Evolutionary conservation across 2,329 filamentous ascomycete species (phyloP).

Genomic region (Furcasterigmium furcatum): DNA sequence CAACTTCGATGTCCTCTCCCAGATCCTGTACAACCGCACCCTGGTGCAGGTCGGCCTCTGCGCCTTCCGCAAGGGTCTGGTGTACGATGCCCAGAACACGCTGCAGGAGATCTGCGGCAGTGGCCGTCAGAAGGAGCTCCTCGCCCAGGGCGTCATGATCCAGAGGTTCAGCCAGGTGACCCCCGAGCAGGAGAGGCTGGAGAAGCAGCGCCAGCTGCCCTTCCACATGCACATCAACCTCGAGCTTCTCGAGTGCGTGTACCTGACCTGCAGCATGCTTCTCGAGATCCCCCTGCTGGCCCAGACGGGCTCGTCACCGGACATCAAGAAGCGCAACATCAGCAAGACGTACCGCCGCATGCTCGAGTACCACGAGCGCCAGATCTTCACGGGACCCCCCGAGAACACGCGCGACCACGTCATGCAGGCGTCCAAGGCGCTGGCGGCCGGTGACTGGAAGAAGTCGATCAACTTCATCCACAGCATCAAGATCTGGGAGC

Average conservation of each 20-base stretch:
- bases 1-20: slow-evolving; percentile 94
- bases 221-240: slow-evolving; percentile 99
- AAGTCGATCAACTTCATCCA: slow-evolving; percentile 91
- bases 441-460: slow-evolving; percentile 98
- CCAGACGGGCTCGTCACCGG: slow-evolving; percentile 92
- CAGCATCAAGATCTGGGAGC: slow-evolving; percentile 99
- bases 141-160: slow-evolving; percentile 97
- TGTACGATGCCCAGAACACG: slow-evolving; percentile 97
- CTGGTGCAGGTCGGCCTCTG: slow-evolving; percentile 97
- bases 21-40: slow-evolving; percentile 98
- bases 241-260: slow-evolving; percentile 95
- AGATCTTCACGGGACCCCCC: slow-evolving; percentile 97
- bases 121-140: slow-evolving; percentile 93
- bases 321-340: slow-evolving; percentile 95
- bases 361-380: slow-evolving; percentile 98
- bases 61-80: slow-evolving; percentile 92
- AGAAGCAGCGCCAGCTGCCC: slow-evolving; percentile 94
- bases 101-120: slow-evolving; percentile 98
- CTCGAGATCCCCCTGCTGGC: slow-evolving; percentile 96
- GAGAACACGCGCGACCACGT: slow-evolving; percentile 99
- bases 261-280: slow-evolving; percentile 98
- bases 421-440: slow-evolving; percentile 97
- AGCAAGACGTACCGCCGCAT: slow-evolving; percentile 99
- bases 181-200: slow-evolving; percentile 94
- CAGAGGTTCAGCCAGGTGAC: slow-evolving; percentile 95